These are phyloP conservation scores for Cryphonectria parasitica DNA, from an alignment of 2,329 filamentous ascomycete genomes.

Conservation along the genomic window DNA sequence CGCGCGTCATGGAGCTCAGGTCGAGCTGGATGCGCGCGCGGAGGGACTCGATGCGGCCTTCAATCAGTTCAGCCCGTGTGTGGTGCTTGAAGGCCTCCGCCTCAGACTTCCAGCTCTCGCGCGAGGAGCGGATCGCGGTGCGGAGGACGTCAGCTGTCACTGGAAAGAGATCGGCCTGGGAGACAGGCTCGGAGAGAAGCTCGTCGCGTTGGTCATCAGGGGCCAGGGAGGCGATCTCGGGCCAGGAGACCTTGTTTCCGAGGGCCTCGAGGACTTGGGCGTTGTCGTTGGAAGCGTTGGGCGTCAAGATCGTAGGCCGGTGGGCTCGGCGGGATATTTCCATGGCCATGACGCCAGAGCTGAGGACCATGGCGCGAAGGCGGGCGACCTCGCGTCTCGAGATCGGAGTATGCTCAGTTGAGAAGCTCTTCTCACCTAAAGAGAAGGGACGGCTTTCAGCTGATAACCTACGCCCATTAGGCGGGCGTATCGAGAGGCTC, in stretches of 20 bases:
- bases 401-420: slow-evolving; percentile 47
- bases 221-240: slow-evolving; percentile 48
- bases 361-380: slow-evolving; percentile 75
- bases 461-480: slow-evolving; percentile 30
- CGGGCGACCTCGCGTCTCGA: slow-evolving; percentile 78
- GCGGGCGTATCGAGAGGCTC: slow-evolving; percentile 35
- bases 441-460: slow-evolving; percentile 51
- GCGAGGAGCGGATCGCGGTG: slow-evolving; percentile 50
- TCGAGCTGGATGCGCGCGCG: slow-evolving; percentile 55
- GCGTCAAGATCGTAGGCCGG: slow-evolving; percentile 45
- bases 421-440: slow-evolving; percentile 49
- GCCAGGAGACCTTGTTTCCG: slow-evolving; percentile 42
- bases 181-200: slow-evolving; percentile 40
- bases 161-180: slow-evolving; percentile 52
- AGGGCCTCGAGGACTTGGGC: slow-evolving; percentile 33
- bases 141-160: slow-evolving; percentile 57
- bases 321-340: slow-evolving; percentile 73
- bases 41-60: slow-evolving; percentile 54
- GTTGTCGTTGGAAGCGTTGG: slow-evolving; percentile 33
- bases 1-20: slow-evolving; percentile 63
- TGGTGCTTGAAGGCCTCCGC: slow-evolving; percentile 62
- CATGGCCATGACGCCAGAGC: slow-evolving; percentile 86
- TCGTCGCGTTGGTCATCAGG: slow-evolving; percentile 40
- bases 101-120: slow-evolving; percentile 60
- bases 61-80: slow-evolving; percentile 60